A percentile compares a stretch with the other conserved stretches of the same genome.
Conservation (phyloP, 441 rosid species). For the Lepidium campestre region DNA sequence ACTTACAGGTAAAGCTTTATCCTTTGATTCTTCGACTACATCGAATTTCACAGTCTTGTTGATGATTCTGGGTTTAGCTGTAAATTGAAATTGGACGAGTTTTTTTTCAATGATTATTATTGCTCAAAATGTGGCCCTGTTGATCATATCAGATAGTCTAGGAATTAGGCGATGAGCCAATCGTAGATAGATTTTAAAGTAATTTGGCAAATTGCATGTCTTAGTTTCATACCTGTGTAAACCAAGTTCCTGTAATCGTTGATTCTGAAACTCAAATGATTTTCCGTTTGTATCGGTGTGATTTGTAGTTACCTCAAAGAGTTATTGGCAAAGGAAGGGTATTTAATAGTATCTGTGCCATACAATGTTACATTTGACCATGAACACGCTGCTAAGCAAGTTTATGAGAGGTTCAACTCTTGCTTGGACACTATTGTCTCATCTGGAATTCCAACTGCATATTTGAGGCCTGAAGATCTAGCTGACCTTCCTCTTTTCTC, state of each 20-base stretch:
- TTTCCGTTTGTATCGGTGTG: not conserved
- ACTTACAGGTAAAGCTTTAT: slow-evolving; percentile 54
- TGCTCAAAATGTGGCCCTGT: no score
- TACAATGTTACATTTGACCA: slow-evolving; percentile 92
- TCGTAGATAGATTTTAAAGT: not conserved
- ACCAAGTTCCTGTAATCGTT: not conserved
- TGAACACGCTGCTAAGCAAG: slow-evolving; percentile 63
- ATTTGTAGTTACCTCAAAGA: slow-evolving; percentile 59
- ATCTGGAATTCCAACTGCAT: slow-evolving; percentile 54
- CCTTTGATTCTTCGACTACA: not conserved
- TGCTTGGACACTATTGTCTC: slow-evolving; percentile 54
- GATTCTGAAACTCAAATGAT: not conserved
- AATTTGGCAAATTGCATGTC: not conserved
- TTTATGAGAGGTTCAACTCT: slow-evolving; percentile 65
- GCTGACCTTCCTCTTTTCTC: slow-evolving; percentile 65
- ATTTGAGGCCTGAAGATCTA: slow-evolving; percentile 52
- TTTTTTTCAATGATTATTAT: not conserved
- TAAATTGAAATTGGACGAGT: not conserved
- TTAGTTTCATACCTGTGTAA: not conserved
- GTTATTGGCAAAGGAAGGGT: slow-evolving; percentile 85
- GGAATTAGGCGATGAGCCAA: not conserved
- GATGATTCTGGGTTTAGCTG: not conserved
- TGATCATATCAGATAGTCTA: not conserved
- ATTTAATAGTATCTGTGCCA: slow-evolving; percentile 70
- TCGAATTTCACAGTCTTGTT: not conserved